These are phyloP conservation scores for Penicillium psychrosexuale DNA, from an alignment of 2,329 filamentous ascomycete genomes.

Conservation along the genomic window DNA sequence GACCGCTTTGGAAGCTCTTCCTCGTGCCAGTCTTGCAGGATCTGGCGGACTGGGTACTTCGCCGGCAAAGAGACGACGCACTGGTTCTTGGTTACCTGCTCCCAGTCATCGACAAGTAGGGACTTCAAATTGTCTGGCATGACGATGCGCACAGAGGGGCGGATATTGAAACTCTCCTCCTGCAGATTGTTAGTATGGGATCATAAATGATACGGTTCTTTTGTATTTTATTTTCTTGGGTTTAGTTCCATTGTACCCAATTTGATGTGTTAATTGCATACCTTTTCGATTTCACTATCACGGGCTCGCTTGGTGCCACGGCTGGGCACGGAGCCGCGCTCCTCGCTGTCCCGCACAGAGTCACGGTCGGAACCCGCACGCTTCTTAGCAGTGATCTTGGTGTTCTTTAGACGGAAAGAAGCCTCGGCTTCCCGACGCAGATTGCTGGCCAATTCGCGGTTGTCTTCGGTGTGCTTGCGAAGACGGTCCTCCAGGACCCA, in stretches of 20 bases:
- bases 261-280: conserved; percentile 19
- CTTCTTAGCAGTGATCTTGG: conserved; percentile 40
- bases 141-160: conserved; percentile 79
- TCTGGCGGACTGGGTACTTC: conserved; percentile 67
- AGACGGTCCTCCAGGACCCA: conserved; percentile 94
- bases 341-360: conserved; percentile 46
- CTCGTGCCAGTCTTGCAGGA: conserved; percentile 76
- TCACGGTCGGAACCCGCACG: conserved; percentile 42
- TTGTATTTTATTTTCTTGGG: not conserved
- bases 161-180: conserved; percentile 83
- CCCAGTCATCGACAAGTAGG: conserved; percentile 95
- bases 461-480: conserved; percentile 91
- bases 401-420: conserved; percentile 31
- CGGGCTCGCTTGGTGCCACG: conserved; percentile 45
- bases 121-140: conserved; percentile 90
- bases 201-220: not conserved
- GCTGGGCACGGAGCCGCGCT: conserved; percentile 44
- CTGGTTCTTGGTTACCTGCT: conserved; percentile 94
- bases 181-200: conserved; percentile 37
- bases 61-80: conserved; percentile 84
- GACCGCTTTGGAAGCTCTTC: conserved; percentile 66
- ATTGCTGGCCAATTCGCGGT: conserved; percentile 73
- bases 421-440: conserved; percentile 45
- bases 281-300: conserved; percentile 50
- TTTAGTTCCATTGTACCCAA: not conserved